Conservation (phyloP, 257 asterid genomes). For the Sherardia arvensis region DNA sequence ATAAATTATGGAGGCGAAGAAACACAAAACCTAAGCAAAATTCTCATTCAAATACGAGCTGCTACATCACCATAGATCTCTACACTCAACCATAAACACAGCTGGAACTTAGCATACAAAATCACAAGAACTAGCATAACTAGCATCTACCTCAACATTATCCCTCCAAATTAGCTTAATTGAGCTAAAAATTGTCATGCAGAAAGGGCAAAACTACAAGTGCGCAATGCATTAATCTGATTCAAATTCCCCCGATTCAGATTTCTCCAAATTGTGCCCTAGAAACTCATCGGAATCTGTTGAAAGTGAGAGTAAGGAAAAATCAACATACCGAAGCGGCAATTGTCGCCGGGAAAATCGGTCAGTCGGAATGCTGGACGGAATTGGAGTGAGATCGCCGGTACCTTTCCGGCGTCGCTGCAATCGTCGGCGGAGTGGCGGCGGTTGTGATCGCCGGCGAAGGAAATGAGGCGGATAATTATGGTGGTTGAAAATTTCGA, state of each 20-base stretch:
- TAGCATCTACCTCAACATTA: neutral
- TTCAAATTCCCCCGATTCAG: neutral
- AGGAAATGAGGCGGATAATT: neutral
- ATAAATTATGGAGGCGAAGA: neutral
- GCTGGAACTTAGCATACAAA: neutral
- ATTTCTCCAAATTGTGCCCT: neutral
- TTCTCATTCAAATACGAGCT: neutral
- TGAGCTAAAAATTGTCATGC: neutral
- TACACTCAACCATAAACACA: neutral
- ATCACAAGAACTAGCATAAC: neutral
- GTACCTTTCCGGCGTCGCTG: neutral
- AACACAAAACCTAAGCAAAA: neutral
- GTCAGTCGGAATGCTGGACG: neutral
- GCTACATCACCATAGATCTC: neutral
- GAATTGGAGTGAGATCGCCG: neutral
- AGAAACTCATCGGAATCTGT: neutral
- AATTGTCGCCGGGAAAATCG: constrained; percentile 10
- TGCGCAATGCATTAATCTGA: neutral
- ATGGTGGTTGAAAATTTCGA: neutral
- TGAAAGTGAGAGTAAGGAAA: neutral
- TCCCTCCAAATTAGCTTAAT: neutral
- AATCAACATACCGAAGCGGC: neutral
- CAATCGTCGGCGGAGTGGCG: neutral
- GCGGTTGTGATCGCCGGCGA: neutral
- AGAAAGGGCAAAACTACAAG: neutral